Evolutionary conservation across 169 alveolate genomes (phyloP).

Genomic region (Cryptosporidium ubiquitum): DNA sequence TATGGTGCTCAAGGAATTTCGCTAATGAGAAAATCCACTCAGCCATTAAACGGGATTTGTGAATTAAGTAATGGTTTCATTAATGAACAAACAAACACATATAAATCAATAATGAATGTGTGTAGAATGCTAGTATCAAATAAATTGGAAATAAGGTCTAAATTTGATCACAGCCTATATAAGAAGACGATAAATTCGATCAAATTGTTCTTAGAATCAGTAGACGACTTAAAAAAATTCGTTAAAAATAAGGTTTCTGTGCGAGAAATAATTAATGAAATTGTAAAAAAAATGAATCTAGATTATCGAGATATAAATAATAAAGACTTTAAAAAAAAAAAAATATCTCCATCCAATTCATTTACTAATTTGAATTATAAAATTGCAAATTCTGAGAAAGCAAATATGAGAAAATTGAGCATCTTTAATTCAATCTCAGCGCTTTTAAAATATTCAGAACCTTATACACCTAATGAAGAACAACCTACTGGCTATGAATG

Average conservation of each 20-base stretch:
- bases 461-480: slow-evolving; percentile 75
- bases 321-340: neutral
- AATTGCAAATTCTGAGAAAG: slow-evolving; percentile 43
- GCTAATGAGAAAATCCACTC: slow-evolving; percentile 59
- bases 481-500: slow-evolving; percentile 78
- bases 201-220: neutral
- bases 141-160: neutral
- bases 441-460: slow-evolving; percentile 74
- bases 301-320: slow-evolving; percentile 20
- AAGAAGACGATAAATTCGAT: slow-evolving; percentile 5
- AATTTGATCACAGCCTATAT: neutral
- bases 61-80: neutral
- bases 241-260: slow-evolving; percentile 17
- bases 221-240: slow-evolving; percentile 33
- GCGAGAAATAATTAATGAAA: slow-evolving; percentile 10
- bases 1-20: slow-evolving; percentile 60
- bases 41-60: slow-evolving; percentile 53
- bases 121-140: slow-evolving; percentile 9
- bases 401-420: neutral
- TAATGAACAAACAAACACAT: neutral
- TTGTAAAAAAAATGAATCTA: neutral
- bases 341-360: neutral
- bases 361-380: slow-evolving; percentile 1
- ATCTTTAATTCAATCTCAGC: slow-evolving; percentile 13
- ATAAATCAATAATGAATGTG: slow-evolving; percentile 11